phyloP scores from a whole-genome alignment of 139 green algal species.

The Asterochloris sp. region DNA sequence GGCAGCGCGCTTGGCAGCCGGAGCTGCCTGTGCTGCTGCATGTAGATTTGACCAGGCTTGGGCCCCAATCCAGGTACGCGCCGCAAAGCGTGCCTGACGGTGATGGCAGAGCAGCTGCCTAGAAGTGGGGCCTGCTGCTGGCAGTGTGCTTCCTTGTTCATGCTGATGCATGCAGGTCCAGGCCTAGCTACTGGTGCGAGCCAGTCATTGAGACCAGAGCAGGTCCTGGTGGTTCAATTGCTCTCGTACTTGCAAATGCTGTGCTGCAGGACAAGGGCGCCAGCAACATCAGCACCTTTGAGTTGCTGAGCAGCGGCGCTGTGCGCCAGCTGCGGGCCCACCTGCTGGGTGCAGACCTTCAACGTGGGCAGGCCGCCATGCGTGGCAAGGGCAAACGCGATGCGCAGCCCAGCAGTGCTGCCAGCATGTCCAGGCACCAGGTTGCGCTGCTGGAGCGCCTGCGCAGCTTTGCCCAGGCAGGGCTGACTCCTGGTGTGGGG shows the following conservation, averaged over 20 bases:
- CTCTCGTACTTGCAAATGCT: neutral
- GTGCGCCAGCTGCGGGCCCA: slow-evolving; percentile 63
- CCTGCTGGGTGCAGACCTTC: slow-evolving; percentile 41
- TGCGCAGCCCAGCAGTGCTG: slow-evolving; percentile 12
- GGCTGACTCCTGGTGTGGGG: slow-evolving; percentile 22
- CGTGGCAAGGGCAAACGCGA: neutral
- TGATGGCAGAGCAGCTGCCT: no score
- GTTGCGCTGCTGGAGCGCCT: slow-evolving; percentile 54
- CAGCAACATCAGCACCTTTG: slow-evolving; percentile 80
- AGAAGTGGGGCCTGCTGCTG: no score
- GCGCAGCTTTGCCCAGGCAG: slow-evolving; percentile 46
- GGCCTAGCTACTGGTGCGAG: no score
- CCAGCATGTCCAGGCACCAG: neutral
- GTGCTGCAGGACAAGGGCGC: slow-evolving; percentile 27
- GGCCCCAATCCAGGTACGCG: no score
- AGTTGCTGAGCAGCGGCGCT: slow-evolving; percentile 82
- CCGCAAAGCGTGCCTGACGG: no score
- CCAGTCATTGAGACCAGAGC: no score
- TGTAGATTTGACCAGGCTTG: no score
- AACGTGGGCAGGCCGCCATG: slow-evolving; percentile 9
- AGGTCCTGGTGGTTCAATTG: no score
- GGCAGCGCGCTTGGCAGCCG: no score
- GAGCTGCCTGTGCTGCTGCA: no score
- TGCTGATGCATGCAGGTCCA: no score
- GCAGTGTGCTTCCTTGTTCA: no score